A percentile compares a stretch with the other conserved stretches of the same genome.
Evolutionary conservation across 495 filamentous ascomycete species (phyloP).

Genomic region (Wilcoxina mikolae): DNA sequence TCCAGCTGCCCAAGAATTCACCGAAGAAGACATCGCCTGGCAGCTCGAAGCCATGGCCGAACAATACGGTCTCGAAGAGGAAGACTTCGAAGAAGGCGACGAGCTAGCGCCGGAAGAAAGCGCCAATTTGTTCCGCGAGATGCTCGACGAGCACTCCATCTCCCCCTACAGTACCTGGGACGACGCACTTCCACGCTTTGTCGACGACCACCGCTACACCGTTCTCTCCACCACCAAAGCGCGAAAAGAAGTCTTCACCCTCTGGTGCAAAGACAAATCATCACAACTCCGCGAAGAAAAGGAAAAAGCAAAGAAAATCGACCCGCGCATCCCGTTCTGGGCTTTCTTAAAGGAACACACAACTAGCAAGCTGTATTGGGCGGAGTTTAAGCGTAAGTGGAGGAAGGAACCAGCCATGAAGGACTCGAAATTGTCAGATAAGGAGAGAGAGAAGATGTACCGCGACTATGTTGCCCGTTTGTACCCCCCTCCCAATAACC

Average conservation of each 20-base stretch:
- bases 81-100: slow-evolving; percentile 49
- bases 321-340: slow-evolving; percentile 73
- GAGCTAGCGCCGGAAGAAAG: not conserved
- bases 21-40: slow-evolving; percentile 87
- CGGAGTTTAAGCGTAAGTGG: slow-evolving; percentile 85
- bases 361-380: slow-evolving; percentile 87
- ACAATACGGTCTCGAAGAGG: slow-evolving; percentile 53
- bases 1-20: slow-evolving; percentile 61
- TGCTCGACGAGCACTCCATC: slow-evolving; percentile 66
- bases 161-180: slow-evolving; percentile 92
- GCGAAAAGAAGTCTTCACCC: slow-evolving; percentile 64
- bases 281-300: slow-evolving; percentile 54
- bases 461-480: slow-evolving; percentile 62
- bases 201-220: slow-evolving; percentile 76
- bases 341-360: slow-evolving; percentile 66
- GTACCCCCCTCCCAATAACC: slow-evolving; percentile 1
- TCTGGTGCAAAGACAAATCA: slow-evolving; percentile 64
- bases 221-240: slow-evolving; percentile 64
- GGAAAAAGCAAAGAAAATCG: slow-evolving; percentile 62
- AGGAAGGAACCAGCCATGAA: slow-evolving; percentile 70
- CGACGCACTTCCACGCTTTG: slow-evolving; percentile 63
- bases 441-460: slow-evolving; percentile 81
- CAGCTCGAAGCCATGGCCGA: slow-evolving; percentile 79
- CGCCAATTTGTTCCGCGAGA: slow-evolving; percentile 34
- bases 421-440: slow-evolving; percentile 58